Evolutionary conservation across 2,329 filamentous ascomycete species (phyloP), one percentile per base, ranked within the genome.

Genomic region (Trichoderma koningiopsis): DNA sequence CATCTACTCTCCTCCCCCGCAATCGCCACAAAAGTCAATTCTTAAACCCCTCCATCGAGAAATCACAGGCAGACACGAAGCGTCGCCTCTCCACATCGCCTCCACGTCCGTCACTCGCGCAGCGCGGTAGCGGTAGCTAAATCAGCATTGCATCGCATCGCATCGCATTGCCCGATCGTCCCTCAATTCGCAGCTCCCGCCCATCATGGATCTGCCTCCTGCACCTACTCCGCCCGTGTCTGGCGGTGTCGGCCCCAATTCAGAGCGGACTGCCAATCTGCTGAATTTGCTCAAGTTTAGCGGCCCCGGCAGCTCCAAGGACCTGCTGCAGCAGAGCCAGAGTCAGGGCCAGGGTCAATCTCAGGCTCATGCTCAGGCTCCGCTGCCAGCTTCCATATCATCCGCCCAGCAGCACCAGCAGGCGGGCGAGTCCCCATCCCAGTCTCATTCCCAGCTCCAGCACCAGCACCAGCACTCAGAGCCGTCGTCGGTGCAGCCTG

Each of bases 251-350:
- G 77, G 77, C 4, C 78, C 79, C 63, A 79, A 78, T 68, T 76
- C 77, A 52, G 84, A 86, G 64, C 85, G 86, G 74, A 87, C 85
- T 53, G 81, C 84, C 68, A 87, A 85, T 72, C 76, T 90, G 73
- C 80, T 90, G 75, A 89, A 87, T 73, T 81, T 89, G 68, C 83
- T 90, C 77, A 89, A 89, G 81, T 89, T 88, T 74, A 87, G 84
- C 72, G 81, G 82, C 57, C 65, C 74, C 57, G 79, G 79, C 60
- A 75, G 73, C 67, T 73, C 73, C 66, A 75, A 76, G 58, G 70
- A 75, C 22, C 81, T 80, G 71, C 72, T 78, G 71, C 79, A 80
- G 72, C 74, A 74, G 68, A 35, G 33, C 31, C 55, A 59, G 33
- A 31, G 19, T 16, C 65, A 75, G 74, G 63, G 72, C 72, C 68